Base-by-base conservation (phyloP, 2,329 filamentous ascomycete species). In the Penicillium glabrum region DNA sequence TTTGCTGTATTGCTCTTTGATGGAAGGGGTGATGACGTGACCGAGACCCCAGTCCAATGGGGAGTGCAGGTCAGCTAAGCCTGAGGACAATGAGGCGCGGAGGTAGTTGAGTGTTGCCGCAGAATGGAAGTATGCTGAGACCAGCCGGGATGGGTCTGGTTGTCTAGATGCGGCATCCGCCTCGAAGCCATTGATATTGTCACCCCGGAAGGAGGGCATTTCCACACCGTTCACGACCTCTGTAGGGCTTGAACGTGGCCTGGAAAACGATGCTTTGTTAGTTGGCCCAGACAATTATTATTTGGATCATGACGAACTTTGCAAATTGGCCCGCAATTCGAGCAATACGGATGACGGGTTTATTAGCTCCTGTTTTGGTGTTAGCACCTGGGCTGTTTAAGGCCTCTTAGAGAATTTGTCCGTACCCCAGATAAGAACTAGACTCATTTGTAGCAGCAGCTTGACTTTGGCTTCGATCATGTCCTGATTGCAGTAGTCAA, bases 311-410 rank as follows among this genome's bases (percentile, higher is more conserved):
- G 7, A 56, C 67, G 46, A 62, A 77, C 77, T 99, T 99, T 29
- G 95, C 95, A 70, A 96, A 99, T 80, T 99, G 95, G 3, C 95
- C 95, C 13, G 95, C 95, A 87, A 98, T 97, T 59, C 95, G 87
- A 16, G 91, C 95, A 69, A 99, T 96, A 65, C 95, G 87, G 47
- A 99, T 91, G 4, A 99, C 92, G 6, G 90, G 90, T 69, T 88
- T 87, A 67, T 88, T 86, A 24, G 82, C 81, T 37, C 79, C 77
- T 79, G 41, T 75, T 35, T 44, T 13, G 19, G 3, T 19, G 44
- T 59, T 26, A 64, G 49, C 19, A 37, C n/a, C 24, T 43, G 3
- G 31, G 26, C 29, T 27, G 19, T 27, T 19, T 19, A 13, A 1
- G 33, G 16, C 10, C 24, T 5, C 24, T 43, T 44, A 3, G 39